phyloP scores from a whole-genome alignment of 192 early-diverging fungal species.

The Lunasporangiospora selenospora region DNA sequence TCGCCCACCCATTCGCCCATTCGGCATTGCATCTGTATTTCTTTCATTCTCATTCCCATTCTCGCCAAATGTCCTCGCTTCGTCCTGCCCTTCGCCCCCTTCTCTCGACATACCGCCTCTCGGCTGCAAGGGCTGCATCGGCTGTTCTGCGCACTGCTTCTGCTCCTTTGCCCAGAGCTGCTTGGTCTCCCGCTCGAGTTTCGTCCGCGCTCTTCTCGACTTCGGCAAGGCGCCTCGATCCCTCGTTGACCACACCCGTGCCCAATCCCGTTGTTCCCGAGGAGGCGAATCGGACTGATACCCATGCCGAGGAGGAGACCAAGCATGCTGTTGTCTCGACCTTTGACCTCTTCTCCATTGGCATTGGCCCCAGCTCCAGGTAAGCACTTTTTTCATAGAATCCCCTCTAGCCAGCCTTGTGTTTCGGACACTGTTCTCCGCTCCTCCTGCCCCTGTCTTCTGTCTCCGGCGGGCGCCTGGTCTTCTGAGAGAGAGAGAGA shows the following conservation, averaged over 20 bases:
- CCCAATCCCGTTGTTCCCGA: constrained; percentile 39
- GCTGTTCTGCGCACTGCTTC: background rate
- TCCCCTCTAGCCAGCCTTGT: no score
- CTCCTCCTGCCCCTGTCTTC: no score
- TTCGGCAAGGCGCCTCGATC: constrained; percentile 16
- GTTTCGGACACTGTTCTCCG: no score
- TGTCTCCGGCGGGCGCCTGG: no score
- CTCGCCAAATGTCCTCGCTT: background rate
- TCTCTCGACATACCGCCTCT: background rate
- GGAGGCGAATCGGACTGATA: background rate
- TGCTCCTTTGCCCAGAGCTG: constrained; percentile 19
- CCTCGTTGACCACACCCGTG: constrained; percentile 39
- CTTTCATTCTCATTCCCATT: background rate
- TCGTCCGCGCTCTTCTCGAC: constrained; percentile 38
- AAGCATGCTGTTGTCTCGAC: constrained; percentile 89
- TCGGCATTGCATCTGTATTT: background rate
- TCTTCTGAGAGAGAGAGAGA: no score
- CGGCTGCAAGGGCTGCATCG: background rate
- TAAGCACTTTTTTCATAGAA: no score
- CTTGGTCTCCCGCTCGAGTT: no score
- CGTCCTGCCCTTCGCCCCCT: background rate
- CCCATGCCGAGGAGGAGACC: constrained; percentile 31
- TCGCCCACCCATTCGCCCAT: background rate
- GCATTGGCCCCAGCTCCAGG: constrained; percentile 91
- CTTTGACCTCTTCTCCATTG: constrained; percentile 96